These are phyloP conservation scores for Ustilago vetiveriae DNA, from an alignment of 1,284 basidiomycete genomes.

Conservation along the genomic window DNA sequence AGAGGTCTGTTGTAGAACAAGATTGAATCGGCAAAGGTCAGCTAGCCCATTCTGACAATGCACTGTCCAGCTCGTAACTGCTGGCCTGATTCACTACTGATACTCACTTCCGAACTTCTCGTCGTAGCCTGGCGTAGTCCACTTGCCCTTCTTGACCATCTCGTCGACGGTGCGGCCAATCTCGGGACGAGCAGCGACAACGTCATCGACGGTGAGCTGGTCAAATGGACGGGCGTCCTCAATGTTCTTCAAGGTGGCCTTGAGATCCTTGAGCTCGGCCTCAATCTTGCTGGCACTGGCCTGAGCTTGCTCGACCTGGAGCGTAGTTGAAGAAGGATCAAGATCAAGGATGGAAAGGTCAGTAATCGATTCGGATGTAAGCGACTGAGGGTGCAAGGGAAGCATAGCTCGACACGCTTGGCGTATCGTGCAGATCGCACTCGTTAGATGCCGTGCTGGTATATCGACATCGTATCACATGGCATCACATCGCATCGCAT, in stretches of 20 bases:
- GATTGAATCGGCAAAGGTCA: background rate
- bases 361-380: constrained; percentile 8
- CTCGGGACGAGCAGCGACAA: constrained; percentile 90
- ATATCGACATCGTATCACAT: background rate
- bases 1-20: constrained; percentile 41
- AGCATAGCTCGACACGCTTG: background rate
- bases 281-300: constrained; percentile 92
- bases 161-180: constrained; percentile 91
- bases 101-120: constrained; percentile 67
- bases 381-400: too few species aligned
- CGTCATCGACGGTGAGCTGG: constrained; percentile 91
- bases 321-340: background rate
- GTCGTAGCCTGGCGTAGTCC: constrained; percentile 76
- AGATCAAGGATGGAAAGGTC: background rate
- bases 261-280: constrained; percentile 88
- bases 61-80: too few species aligned
- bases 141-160: constrained; percentile 99
- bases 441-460: too few species aligned
- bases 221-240: constrained; percentile 97
- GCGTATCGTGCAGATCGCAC: too few species aligned
- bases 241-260: constrained; percentile 94
- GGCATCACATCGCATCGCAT: background rate
- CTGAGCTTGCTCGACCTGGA: constrained; percentile 86
- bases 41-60: background rate
- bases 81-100: too few species aligned